These are phyloP conservation scores for Aspergillus neoniger DNA, from an alignment of 2,329 filamentous ascomycete species.

Conservation along the genomic window DNA sequence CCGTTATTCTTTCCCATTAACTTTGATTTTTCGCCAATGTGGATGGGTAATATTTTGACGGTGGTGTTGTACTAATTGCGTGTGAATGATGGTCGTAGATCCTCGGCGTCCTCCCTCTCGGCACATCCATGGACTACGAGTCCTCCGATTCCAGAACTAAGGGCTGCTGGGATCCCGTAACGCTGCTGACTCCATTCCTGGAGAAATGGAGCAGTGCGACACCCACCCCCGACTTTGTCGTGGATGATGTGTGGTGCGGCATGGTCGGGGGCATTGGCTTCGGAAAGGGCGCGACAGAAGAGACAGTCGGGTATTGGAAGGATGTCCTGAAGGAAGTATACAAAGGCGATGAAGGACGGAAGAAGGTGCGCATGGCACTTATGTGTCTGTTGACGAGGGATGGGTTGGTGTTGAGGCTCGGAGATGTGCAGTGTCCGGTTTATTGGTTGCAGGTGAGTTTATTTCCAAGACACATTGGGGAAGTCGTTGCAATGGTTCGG, in stretches of 20 bases:
- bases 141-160: slow-evolving; percentile 45
- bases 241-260: slow-evolving; percentile 45
- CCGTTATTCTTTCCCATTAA: neutral
- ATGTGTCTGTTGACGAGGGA: slow-evolving; percentile 54
- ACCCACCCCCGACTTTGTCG: slow-evolving; percentile 47
- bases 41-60: too few species aligned
- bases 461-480: neutral
- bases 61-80: too few species aligned
- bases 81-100: slow-evolving; percentile 38
- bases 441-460: slow-evolving; percentile 51
- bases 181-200: slow-evolving; percentile 38
- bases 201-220: slow-evolving; percentile 43
- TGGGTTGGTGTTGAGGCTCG: slow-evolving; percentile 48
- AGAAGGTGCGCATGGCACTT: slow-evolving; percentile 51
- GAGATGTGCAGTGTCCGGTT: slow-evolving; percentile 54
- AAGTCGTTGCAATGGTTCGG: neutral
- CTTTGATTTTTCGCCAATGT: rapidly evolving
- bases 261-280: slow-evolving; percentile 52
- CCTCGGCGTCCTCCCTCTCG: slow-evolving; percentile 53
- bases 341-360: slow-evolving; percentile 51
- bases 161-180: slow-evolving; percentile 52
- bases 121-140: slow-evolving; percentile 56
- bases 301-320: slow-evolving; percentile 47
- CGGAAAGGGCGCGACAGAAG: slow-evolving; percentile 41
- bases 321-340: slow-evolving; percentile 50